These are phyloP conservation scores for Rosa hybrid DNA, from an alignment of 331 rosid species.

Conservation along the genomic window DNA sequence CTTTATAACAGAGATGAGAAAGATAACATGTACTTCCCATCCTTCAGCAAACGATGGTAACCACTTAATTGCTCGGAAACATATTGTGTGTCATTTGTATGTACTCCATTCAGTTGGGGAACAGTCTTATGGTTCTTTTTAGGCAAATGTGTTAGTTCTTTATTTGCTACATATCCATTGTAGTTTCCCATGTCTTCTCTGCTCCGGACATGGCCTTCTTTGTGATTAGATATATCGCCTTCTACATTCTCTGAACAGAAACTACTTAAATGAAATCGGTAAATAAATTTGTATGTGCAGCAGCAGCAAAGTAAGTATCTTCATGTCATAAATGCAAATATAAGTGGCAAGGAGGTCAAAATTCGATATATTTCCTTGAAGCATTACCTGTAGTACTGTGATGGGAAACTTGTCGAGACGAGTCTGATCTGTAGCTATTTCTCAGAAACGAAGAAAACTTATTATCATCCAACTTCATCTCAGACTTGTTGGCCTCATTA, in stretches of 20 bases:
- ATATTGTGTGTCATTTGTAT: conserved; percentile 35
- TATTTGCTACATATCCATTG: conserved; percentile 42
- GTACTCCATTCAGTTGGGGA: conserved; percentile 41
- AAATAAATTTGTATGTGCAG: conserved; percentile 16
- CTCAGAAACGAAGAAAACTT: conserved; percentile 38
- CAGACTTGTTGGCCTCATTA: conserved; percentile 45
- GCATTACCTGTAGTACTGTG: conserved; percentile 49
- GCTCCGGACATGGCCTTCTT: conserved; percentile 39
- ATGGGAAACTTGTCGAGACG: conserved; percentile 35
- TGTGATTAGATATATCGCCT: conserved; percentile 33
- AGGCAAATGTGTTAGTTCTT: conserved; percentile 36
- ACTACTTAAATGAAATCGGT: conserved; percentile 30
- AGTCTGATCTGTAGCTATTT: conserved; percentile 37
- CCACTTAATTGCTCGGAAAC: conserved; percentile 48
- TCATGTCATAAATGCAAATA: not conserved
- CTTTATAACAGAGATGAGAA: not conserved
- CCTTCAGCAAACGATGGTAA: conserved; percentile 65
- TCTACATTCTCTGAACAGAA: conserved; percentile 55
- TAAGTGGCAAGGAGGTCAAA: not conserved
- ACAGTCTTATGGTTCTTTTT: conserved; percentile 26
- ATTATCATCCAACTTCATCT: conserved; percentile 35
- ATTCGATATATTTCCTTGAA: conserved; percentile 8
- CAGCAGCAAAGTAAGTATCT: conserved; percentile 9
- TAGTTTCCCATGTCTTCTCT: conserved; percentile 40
- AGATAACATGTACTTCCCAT: conserved; percentile 59